Conservation (phyloP, 2,329 filamentous ascomycete genomes). For the Xylaria sp. region DNA sequence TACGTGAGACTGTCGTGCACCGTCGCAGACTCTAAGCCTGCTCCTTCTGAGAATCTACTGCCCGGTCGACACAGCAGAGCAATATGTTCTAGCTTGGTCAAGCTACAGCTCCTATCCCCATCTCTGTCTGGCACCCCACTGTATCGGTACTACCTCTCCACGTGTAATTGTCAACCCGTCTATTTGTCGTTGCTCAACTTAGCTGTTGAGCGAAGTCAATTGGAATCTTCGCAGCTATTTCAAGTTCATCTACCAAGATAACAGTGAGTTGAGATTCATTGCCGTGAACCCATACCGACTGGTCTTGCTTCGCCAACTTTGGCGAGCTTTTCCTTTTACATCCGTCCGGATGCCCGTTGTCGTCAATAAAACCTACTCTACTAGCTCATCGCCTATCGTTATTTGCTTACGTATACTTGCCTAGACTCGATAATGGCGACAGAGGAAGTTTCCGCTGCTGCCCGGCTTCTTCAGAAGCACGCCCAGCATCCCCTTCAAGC, state of each 20-base stretch:
- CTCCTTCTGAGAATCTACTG: background rate
- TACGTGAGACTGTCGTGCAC: background rate
- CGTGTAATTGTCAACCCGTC: constrained; percentile 35
- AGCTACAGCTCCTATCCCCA: constrained; percentile 26
- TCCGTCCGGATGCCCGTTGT: background rate
- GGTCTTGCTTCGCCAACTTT: background rate
- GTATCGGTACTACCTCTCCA: constrained; percentile 37
- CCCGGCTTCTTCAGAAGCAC: constrained; percentile 70
- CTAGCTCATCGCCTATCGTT: background rate
- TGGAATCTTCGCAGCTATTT: constrained; percentile 24
- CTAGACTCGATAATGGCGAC: constrained; percentile 49
- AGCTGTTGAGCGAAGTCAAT: constrained; percentile 32
- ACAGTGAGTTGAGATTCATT: constrained; percentile 23
- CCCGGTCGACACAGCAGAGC: constrained; percentile 25
- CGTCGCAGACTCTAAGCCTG: background rate
- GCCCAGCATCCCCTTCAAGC: constrained; percentile 58
- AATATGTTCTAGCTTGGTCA: constrained; percentile 38
- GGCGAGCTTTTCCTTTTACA: background rate
- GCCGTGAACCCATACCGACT: background rate
- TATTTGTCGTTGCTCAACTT: constrained; percentile 28
- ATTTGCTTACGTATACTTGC: background rate
- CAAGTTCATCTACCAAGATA: constrained; percentile 20
- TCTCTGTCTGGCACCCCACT: constrained; percentile 31
- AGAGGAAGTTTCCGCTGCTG: constrained; percentile 59
- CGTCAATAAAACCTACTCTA: background rate